phyloP scores from a whole-genome alignment of 306 rosid species.

The Prunus mongolica region DNA sequence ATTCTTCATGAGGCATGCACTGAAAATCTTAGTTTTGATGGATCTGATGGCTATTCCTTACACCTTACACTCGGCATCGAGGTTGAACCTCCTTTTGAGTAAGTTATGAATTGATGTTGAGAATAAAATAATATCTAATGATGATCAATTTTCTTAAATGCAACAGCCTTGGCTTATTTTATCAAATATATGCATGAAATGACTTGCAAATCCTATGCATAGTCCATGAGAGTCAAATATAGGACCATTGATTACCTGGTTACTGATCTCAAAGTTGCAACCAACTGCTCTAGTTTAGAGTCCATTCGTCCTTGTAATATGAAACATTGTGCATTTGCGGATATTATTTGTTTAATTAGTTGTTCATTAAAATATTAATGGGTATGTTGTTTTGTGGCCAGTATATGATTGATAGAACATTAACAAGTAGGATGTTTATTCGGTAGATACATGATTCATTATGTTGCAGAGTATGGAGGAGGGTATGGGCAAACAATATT shows the following conservation, averaged over 20 bases:
- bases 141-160: not conserved
- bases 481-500: not conserved
- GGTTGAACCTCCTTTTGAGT: constrained; percentile 89
- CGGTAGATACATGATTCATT: not conserved
- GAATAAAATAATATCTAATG: not conserved
- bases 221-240: not conserved
- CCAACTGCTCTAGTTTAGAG: not conserved
- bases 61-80: constrained; percentile 83
- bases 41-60: constrained; percentile 53
- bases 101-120: constrained; percentile 35
- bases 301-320: not conserved
- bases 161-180: not conserved
- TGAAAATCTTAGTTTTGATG: constrained; percentile 28
- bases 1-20: constrained; percentile 79
- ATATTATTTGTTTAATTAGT: no score
- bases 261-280: not conserved
- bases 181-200: not conserved
- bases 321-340: not conserved
- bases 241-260: no score
- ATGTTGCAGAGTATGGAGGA: not conserved
- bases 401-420: not conserved
- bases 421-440: not conserved
- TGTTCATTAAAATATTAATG: not conserved
- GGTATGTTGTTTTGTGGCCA: not conserved
- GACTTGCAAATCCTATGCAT: not conserved